Percentiles rank a stretch among this genome's conserved stretches.
Evolutionary conservation across 2,329 filamentous ascomycete genomes (phyloP).

Genomic region (Apiospora arundinis): DNA sequence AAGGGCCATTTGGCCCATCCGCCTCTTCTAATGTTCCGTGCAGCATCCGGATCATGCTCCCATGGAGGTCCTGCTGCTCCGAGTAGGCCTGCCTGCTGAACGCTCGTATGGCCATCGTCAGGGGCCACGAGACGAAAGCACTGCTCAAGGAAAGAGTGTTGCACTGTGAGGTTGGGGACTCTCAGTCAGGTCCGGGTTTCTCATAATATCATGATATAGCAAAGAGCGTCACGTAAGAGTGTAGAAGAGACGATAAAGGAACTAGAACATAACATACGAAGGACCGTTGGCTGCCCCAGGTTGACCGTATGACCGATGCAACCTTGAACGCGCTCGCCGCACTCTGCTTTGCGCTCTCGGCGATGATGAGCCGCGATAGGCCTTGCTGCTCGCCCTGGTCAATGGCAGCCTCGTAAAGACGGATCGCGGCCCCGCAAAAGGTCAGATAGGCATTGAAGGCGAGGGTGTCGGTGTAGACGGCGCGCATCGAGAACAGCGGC

Average conservation of each 20-base stretch:
- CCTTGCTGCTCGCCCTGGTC: constrained; percentile 24
- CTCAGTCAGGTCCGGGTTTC: neutral
- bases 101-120: constrained; percentile 32
- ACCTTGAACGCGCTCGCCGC: constrained; percentile 25
- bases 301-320: neutral
- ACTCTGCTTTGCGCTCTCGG: constrained; percentile 24
- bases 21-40: neutral
- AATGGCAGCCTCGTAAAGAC: constrained; percentile 27
- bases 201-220: neutral
- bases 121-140: constrained; percentile 27
- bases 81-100: constrained; percentile 32
- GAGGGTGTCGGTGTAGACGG: constrained; percentile 25
- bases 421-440: constrained; percentile 27
- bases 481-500: constrained; percentile 26
- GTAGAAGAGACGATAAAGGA: neutral
- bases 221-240: neutral
- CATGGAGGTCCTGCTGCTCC: neutral
- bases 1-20: neutral
- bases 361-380: constrained; percentile 23
- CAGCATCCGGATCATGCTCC: neutral
- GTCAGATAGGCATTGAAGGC: constrained; percentile 28
- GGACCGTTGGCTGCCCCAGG: neutral
- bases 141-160: constrained; percentile 26
- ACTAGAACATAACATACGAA: neutral
- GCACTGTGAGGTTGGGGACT: constrained; percentile 16